A percentile compares a stretch with the other conserved stretches of the same genome.
phyloP scores from a whole-genome alignment of 2,329 filamentous ascomycete species.

The Penicillium freii region DNA sequence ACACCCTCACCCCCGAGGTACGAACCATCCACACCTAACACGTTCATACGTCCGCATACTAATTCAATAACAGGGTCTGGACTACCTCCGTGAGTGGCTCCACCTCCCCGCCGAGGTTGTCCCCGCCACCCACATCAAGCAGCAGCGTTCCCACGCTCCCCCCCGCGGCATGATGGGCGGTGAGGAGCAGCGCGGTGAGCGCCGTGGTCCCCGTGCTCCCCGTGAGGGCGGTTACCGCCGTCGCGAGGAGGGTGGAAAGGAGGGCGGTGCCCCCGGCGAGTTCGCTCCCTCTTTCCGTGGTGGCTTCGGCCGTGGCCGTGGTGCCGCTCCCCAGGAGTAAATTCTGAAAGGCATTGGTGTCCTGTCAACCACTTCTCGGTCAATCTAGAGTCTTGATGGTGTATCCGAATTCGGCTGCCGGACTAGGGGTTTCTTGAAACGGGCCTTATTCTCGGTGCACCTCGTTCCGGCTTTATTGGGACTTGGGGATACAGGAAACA shows the following conservation, averaged over 20 bases:
- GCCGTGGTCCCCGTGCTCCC: conserved; percentile 69
- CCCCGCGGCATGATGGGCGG: conserved; percentile 96
- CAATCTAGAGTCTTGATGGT: conserved; percentile 32
- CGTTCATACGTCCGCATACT: neutral
- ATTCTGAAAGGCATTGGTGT: conserved; percentile 33
- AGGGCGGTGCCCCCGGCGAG: conserved; percentile 86
- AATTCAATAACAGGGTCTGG: conserved; percentile 65
- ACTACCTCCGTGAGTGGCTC: conserved; percentile 99
- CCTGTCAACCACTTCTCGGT: conserved; percentile 32
- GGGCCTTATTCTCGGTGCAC: conserved; percentile 24
- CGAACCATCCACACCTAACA: conserved; percentile 2
- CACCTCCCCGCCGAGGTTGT: conserved; percentile 99
- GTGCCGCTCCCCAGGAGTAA: conserved; percentile 66
- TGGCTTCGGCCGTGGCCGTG: conserved; percentile 85
- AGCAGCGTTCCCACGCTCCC: conserved; percentile 97
- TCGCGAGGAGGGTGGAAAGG: conserved; percentile 80
- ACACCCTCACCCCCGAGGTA: conserved; percentile 91
- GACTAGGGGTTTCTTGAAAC: conserved; percentile 31
- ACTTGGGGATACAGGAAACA: conserved; percentile 26
- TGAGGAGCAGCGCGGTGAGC: conserved; percentile 71
- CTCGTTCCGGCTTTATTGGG: conserved; percentile 19
- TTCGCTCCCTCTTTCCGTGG: conserved; percentile 92
- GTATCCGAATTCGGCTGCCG: conserved; percentile 25
- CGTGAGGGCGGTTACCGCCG: conserved; percentile 89
- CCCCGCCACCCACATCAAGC: conserved; percentile 99